A percentile compares a stretch with the other conserved stretches of the same genome.
Conservation (phyloP, 75 land plant species). For the Selaginella moellendorffii region DNA sequence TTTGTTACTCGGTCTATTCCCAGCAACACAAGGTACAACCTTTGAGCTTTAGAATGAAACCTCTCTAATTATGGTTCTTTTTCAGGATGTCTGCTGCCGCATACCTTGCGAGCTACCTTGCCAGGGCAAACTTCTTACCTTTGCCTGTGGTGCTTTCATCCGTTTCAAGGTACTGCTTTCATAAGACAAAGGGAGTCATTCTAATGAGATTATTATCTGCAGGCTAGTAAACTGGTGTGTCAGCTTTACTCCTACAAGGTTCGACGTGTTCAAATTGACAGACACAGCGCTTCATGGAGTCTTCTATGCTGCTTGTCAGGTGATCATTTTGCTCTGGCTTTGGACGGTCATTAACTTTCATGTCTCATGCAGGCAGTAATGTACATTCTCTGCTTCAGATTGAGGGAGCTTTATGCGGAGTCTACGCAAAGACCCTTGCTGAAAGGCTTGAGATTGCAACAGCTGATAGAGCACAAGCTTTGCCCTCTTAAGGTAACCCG, state of each 20-base stretch:
- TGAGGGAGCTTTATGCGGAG: constrained; percentile 47
- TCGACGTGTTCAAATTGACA: constrained; percentile 17
- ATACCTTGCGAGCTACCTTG: constrained; percentile 72
- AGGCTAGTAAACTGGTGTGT: constrained; percentile 74
- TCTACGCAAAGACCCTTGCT: constrained; percentile 32
- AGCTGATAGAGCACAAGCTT: constrained; percentile 42
- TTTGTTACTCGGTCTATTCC: constrained; percentile 26
- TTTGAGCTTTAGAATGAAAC: no score
- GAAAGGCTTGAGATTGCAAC: constrained; percentile 34
- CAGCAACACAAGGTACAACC: constrained; percentile 38
- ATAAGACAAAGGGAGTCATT: no score
- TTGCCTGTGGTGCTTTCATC: constrained; percentile 28
- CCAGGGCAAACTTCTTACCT: constrained; percentile 68
- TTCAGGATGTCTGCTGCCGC: constrained; percentile 79
- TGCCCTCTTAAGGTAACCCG: constrained; percentile 53
- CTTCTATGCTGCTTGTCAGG: constrained; percentile 89
- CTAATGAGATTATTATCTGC: constrained; percentile 8
- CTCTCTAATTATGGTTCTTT: no score
- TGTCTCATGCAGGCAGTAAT: constrained; percentile 51
- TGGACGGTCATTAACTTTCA: not conserved
- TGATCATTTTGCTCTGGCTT: constrained; percentile 7
- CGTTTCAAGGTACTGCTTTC: constrained; percentile 38
- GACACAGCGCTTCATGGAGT: constrained; percentile 43
- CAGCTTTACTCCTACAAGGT: constrained; percentile 31
- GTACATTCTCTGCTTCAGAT: constrained; percentile 82